These are phyloP conservation scores for Vigna mungo DNA, from an alignment of 306 rosid species.

Conservation along the genomic window DNA sequence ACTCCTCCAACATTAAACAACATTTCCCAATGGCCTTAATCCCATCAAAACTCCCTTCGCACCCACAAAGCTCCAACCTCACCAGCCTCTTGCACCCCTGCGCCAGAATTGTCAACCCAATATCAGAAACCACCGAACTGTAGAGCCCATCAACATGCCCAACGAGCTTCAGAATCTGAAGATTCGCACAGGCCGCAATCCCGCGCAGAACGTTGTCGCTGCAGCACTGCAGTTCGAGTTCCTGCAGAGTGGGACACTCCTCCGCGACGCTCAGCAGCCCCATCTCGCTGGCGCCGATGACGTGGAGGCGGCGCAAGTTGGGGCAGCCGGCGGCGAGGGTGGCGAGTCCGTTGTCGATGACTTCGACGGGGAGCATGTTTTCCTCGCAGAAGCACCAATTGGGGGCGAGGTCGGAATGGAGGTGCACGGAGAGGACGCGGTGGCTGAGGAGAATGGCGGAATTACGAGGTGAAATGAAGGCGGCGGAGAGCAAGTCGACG, in stretches of 20 bases:
- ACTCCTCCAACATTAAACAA: slow-evolving; percentile 93
- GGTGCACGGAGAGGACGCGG: slow-evolving; percentile 52
- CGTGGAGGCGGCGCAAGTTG: slow-evolving; percentile 69
- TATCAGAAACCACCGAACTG: slow-evolving; percentile 77
- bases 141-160: slow-evolving; percentile 74
- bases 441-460: slow-evolving; percentile 64
- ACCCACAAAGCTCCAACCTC: slow-evolving; percentile 89
- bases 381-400: slow-evolving; percentile 56
- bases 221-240: slow-evolving; percentile 80
- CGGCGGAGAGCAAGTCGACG: slow-evolving; percentile 72
- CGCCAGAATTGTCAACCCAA: slow-evolving; percentile 91
- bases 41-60: slow-evolving; percentile 97
- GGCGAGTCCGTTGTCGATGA: slow-evolving; percentile 75
- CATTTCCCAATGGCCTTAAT: slow-evolving; percentile 93
- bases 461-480: slow-evolving; percentile 57
- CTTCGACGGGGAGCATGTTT: slow-evolving; percentile 66
- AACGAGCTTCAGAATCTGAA: slow-evolving; percentile 83
- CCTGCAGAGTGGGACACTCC: slow-evolving; percentile 83
- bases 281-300: slow-evolving; percentile 77
- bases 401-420: slow-evolving; percentile 55
- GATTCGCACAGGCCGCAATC: slow-evolving; percentile 76
- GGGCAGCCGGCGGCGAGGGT: slow-evolving; percentile 78
- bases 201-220: slow-evolving; percentile 79
- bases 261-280: slow-evolving; percentile 80
- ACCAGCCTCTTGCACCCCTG: slow-evolving; percentile 90